Percentiles rank a stretch among this genome's conserved stretches.
Evolutionary conservation across 225 moss, liverwort and hornwort species (phyloP).

Genomic region (Antitrichia curtipendula): DNA sequence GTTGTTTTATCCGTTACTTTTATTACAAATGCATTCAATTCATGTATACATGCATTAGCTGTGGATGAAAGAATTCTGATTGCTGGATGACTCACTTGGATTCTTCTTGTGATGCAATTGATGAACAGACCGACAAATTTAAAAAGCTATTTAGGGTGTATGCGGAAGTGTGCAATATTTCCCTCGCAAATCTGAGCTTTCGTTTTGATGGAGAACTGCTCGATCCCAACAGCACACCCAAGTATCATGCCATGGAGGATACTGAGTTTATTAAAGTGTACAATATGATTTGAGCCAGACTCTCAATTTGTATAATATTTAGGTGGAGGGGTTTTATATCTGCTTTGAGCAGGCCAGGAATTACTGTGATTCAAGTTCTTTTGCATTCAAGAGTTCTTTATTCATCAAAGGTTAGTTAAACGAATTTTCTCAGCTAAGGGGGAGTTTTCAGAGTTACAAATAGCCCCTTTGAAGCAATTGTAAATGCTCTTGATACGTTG

Average conservation of each 20-base stretch:
- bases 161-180: conserved; percentile 8
- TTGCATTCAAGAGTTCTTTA: neutral
- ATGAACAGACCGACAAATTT: conserved; percentile 48
- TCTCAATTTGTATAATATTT: neutral
- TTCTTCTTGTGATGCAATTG: neutral
- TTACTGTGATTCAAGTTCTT: neutral
- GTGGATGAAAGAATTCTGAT: neutral
- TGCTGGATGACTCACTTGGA: neutral
- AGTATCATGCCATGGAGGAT: conserved; percentile 45
- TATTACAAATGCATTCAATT: neutral
- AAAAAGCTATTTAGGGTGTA: conserved; percentile 48
- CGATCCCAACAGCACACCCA: conserved; percentile 27
- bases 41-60: neutral
- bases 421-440: neutral
- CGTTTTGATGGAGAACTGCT: conserved; percentile 50
- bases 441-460: neutral
- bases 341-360: neutral
- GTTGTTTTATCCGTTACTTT: neutral
- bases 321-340: neutral
- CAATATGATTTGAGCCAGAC: conserved; percentile 1
- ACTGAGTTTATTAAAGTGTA: conserved; percentile 53
- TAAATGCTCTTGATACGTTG: neutral
- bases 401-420: neutral
- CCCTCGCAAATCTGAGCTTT: conserved; percentile 29
- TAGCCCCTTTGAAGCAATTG: neutral